Evolutionary conservation across 2,329 filamentous ascomycete genomes (phyloP).

Genomic region (Ramularia endophylla): DNA sequence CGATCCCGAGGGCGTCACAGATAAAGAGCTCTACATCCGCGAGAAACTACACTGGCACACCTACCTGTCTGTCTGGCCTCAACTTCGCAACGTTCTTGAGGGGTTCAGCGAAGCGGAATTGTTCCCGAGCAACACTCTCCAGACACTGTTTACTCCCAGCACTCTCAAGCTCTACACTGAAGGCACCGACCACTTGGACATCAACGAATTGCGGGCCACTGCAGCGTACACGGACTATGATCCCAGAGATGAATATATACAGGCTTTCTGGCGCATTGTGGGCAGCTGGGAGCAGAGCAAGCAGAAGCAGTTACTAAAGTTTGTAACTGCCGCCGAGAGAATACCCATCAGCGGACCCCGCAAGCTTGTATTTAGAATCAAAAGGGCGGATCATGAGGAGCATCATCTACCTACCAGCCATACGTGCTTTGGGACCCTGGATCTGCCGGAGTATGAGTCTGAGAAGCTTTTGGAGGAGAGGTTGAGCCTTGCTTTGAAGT

Average conservation of each 20-base stretch:
- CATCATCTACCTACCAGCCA: conserved; percentile 71
- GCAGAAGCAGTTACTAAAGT: conserved; percentile 75
- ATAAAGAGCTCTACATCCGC: conserved; percentile 69
- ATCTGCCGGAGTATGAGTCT: conserved; percentile 75
- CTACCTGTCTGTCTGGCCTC: conserved; percentile 66
- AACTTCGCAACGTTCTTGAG: conserved; percentile 72
- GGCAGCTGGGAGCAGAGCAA: conserved; percentile 60
- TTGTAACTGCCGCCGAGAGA: conserved; percentile 88
- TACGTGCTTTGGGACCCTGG: conserved; percentile 85
- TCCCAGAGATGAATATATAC: conserved; percentile 60
- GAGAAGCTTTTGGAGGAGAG: conserved; percentile 66
- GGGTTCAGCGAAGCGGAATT: conserved; percentile 55
- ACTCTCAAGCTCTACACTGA: conserved; percentile 75
- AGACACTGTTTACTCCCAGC: conserved; percentile 58
- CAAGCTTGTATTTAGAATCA: conserved; percentile 77
- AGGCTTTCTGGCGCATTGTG: conserved; percentile 80
- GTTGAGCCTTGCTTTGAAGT: conserved; percentile 78
- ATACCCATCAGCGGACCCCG: conserved; percentile 81
- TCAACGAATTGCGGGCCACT: conserved; percentile 63
- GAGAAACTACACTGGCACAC: conserved; percentile 85
- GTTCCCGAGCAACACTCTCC: conserved; percentile 10
- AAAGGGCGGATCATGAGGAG: conserved; percentile 65
- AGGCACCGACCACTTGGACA: conserved; percentile 74
- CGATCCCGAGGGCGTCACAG: conserved; percentile 69
- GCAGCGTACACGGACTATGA: conserved; percentile 80